phyloP scores from a whole-genome alignment of 225 moss, liverwort and hornwort species.

The Marchantia polymorpha region DNA sequence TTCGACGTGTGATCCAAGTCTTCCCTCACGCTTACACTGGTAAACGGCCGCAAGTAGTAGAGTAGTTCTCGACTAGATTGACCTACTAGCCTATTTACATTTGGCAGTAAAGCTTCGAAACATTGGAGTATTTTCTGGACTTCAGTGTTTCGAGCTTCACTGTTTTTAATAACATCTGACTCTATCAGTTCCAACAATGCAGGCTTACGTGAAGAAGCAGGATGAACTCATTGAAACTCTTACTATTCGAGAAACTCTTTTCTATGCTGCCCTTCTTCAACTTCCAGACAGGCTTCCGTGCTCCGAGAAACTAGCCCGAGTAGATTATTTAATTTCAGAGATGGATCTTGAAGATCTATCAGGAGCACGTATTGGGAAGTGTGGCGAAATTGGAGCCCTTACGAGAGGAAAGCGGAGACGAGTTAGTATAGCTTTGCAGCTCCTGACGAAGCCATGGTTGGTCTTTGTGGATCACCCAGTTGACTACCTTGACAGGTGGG shows the following conservation, averaged over 20 bases:
- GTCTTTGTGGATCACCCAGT: constrained; percentile 50
- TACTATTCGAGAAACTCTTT: constrained; percentile 49
- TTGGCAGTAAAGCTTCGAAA: no score
- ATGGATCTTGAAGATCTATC: constrained; percentile 46
- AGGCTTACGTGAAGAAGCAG: constrained; percentile 47
- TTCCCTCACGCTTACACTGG: no score
- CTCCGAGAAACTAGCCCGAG: constrained; percentile 43
- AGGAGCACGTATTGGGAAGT: constrained; percentile 34
- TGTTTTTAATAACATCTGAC: background rate
- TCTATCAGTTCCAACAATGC: constrained; percentile 4
- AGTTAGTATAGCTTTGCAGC: constrained; percentile 48
- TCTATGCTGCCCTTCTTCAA: constrained; percentile 52
- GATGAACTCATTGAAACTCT: constrained; percentile 46
- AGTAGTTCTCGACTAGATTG: no score
- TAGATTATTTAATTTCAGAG: constrained; percentile 47
- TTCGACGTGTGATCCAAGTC: no score
- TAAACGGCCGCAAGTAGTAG: no score
- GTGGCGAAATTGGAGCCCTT: constrained; percentile 37
- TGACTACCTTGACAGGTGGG: constrained; percentile 46
- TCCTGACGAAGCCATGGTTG: constrained; percentile 48
- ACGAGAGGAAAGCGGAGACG: constrained; percentile 44
- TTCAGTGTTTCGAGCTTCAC: background rate
- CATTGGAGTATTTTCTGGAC: background rate
- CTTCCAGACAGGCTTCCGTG: constrained; percentile 42
- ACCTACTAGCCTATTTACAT: no score